phyloP scores from a whole-genome alignment of 495 filamentous ascomycete genomes.

The Pseudomonodictys pantanalensis region DNA sequence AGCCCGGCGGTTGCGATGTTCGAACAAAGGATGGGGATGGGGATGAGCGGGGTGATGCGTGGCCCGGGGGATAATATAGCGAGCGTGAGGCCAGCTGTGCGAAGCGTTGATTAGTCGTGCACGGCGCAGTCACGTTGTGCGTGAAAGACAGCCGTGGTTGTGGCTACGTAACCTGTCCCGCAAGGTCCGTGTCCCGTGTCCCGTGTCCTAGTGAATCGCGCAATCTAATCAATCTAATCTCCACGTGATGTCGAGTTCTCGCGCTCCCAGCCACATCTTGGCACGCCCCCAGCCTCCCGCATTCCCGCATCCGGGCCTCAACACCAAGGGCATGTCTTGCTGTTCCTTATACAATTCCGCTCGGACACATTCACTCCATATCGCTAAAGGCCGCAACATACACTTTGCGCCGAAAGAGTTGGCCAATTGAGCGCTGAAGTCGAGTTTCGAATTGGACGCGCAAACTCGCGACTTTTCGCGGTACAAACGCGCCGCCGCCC shows the following conservation, averaged over 20 bases:
- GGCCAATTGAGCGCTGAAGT: no score
- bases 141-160: background rate
- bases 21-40: background rate
- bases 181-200: background rate
- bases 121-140: background rate
- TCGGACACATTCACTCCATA: no score
- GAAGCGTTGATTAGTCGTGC: background rate
- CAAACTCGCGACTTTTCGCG: no score
- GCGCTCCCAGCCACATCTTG: conserved; percentile 1
- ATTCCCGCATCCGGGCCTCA: background rate
- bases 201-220: background rate
- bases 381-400: no score
- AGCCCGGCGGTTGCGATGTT: background rate
- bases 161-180: conserved; percentile 21
- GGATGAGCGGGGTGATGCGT: background rate
- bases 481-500: no score
- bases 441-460: no score
- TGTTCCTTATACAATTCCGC: no score
- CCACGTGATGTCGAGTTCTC: background rate
- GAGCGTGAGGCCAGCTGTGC: conserved; percentile 10
- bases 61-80: background rate
- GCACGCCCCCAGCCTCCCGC: background rate
- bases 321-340: background rate
- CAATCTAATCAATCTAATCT: conserved; percentile 8
- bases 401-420: no score